Evolutionary conservation across 176 grass and related monocot species (phyloP).

Genomic region (Lolium rigidum): DNA sequence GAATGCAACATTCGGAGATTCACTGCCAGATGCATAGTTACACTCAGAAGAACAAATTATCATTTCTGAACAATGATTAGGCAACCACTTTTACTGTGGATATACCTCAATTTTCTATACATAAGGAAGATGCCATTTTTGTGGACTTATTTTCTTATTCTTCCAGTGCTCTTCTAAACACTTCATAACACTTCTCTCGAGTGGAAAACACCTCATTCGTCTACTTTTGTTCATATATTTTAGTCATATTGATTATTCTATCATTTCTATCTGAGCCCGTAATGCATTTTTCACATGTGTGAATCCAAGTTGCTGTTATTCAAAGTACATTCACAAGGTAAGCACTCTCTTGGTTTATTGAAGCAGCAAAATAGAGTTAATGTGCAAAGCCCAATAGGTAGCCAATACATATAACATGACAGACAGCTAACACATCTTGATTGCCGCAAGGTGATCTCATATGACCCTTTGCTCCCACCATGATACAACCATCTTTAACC

Average conservation of each 20-base stretch:
- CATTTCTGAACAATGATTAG: neutral
- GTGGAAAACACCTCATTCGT: neutral
- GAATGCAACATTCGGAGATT: neutral
- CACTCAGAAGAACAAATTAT: neutral
- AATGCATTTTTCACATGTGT: too few species aligned
- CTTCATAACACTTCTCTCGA: neutral
- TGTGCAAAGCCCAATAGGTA: neutral
- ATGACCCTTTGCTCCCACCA: neutral
- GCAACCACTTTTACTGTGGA: neutral
- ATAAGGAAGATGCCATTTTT: neutral
- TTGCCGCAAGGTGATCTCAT: neutral
- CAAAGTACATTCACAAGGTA: neutral
- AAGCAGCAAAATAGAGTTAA: neutral
- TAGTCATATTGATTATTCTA: too few species aligned
- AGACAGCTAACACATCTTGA: neutral
- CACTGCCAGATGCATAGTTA: neutral
- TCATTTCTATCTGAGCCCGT: neutral
- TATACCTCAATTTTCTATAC: neutral
- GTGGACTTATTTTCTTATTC: neutral
- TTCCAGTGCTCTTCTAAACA: neutral
- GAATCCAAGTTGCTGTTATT: neutral
- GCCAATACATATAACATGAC: neutral
- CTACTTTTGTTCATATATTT: too few species aligned
- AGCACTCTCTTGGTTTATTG: neutral
- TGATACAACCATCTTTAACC: neutral